Percentiles rank a stretch among this genome's conserved stretches.
Conservation (phyloP, 768 basidiomycete species). For the Lactarius quietus region DNA sequence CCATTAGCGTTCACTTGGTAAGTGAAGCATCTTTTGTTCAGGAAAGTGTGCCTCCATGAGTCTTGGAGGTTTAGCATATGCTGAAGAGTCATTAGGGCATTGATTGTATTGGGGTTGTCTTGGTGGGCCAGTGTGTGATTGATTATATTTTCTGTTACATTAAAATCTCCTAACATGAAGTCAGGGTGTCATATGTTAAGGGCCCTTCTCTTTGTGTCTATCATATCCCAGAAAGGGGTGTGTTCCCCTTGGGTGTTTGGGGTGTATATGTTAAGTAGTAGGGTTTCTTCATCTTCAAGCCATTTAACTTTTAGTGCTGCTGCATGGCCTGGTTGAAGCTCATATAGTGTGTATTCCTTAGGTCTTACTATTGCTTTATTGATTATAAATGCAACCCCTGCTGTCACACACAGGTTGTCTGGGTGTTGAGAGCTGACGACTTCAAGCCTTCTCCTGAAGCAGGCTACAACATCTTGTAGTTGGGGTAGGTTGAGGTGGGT, state of each 20-base stretch:
- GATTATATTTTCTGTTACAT: too few species aligned
- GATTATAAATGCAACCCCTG: neutral
- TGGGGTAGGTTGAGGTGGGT: neutral
- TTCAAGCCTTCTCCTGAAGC: neutral
- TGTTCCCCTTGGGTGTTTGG: neutral
- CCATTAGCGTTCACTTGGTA: too few species aligned
- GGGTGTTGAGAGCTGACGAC: neutral
- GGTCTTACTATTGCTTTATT: neutral
- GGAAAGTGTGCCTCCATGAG: neutral
- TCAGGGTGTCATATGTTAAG: neutral
- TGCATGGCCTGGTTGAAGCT: neutral
- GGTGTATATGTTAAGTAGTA: constrained; percentile 5
- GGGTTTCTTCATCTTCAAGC: neutral
- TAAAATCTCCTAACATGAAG: too few species aligned
- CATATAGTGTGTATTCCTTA: neutral
- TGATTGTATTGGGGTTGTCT: neutral
- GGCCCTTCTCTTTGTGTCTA: neutral
- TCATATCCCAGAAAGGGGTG: constrained; percentile 1
- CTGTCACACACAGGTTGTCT: neutral
- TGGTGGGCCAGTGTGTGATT: neutral
- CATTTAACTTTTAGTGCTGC: neutral
- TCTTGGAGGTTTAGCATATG: neutral
- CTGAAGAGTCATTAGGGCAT: neutral
- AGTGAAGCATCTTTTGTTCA: neutral
- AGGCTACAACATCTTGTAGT: too few species aligned